Evolutionary conservation across 2,329 filamentous ascomycete species (phyloP), one percentile per base, ranked within the genome.

Genomic region (Penicillium hordei): DNA sequence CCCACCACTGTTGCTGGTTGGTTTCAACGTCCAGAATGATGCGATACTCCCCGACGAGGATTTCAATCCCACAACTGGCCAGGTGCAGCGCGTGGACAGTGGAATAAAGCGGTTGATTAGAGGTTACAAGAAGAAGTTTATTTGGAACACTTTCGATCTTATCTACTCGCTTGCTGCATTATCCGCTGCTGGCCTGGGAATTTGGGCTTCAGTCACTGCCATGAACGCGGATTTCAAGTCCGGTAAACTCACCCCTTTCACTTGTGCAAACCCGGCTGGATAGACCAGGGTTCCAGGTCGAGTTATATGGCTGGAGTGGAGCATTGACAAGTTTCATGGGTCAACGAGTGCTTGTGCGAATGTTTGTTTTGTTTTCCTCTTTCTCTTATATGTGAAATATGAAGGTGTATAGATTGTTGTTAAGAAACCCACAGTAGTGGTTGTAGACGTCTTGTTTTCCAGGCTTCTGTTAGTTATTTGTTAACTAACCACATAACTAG

Each of bases 1-100:
- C 55, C 70, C 70, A 6, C 70, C 70, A 6, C 53, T 71, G 45
- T 58, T 72, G 7, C 51, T 63, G 19, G 57, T 72, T 17, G 70
- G 67, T 2, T 72, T 67, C 54, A 67, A 64, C 13, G 63, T 71
- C 39, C 66, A 71, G 46, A 67, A 63, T 34, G 64, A 68, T 29
- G 62, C 70, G 9, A 64, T 70, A 45, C 55, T 65, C 4, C 55
- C 48, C 5, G 62, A 62, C 12, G 67, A 69, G 23, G 60, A 60
- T 1, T 70, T 68, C 56, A 58, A 70, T 54, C 48, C 59, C 4
- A 21, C 40, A 12, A 61, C 60, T 17, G 60, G 59, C 5, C 31
- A 57, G 19, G 50, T 40, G 8, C 52, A 57, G 19, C 60, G 53
- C 23, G 23, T 59, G n/a, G 60, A 63, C 19, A 40, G 12, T 17